phyloP scores from a whole-genome alignment of 2,329 filamentous ascomycete species.

The Talaromyces pinophilus region DNA sequence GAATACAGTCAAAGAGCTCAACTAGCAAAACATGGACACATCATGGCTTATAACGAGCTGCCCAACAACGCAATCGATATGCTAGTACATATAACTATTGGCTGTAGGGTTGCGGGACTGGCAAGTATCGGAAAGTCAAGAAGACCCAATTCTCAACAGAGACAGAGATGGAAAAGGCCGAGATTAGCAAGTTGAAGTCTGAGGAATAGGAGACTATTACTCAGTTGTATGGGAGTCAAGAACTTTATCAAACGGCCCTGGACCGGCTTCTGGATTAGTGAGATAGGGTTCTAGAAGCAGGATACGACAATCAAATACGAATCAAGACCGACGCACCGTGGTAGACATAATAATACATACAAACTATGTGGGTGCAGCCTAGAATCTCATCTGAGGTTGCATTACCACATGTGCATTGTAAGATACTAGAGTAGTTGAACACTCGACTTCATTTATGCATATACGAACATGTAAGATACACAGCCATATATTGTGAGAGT shows the following conservation, averaged over 20 bases:
- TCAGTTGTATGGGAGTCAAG: too few relatives aligned
- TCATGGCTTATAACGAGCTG: too few relatives aligned
- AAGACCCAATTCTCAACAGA: neutral
- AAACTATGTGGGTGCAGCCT: neutral
- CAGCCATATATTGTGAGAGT: neutral
- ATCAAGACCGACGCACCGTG: too few relatives aligned
- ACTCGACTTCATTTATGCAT: neutral
- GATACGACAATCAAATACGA: too few relatives aligned
- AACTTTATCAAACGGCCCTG: too few relatives aligned
- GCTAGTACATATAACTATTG: neutral
- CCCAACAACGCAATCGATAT: too few relatives aligned
- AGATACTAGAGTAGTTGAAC: neutral
- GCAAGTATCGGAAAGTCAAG: neutral
- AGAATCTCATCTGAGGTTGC: neutral
- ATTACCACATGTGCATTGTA: neutral
- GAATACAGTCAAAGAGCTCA: too few relatives aligned
- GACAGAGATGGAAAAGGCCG: neutral
- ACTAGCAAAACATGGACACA: too few relatives aligned
- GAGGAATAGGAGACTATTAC: too few relatives aligned
- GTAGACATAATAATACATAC: too few relatives aligned
- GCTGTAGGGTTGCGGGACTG: neutral
- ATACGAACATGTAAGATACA: neutral
- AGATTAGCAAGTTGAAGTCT: neutral
- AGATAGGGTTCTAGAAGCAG: too few relatives aligned
- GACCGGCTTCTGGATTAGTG: too few relatives aligned